Conservation (phyloP, 768 basidiomycete species). For the Amanita phalloides region DNA sequence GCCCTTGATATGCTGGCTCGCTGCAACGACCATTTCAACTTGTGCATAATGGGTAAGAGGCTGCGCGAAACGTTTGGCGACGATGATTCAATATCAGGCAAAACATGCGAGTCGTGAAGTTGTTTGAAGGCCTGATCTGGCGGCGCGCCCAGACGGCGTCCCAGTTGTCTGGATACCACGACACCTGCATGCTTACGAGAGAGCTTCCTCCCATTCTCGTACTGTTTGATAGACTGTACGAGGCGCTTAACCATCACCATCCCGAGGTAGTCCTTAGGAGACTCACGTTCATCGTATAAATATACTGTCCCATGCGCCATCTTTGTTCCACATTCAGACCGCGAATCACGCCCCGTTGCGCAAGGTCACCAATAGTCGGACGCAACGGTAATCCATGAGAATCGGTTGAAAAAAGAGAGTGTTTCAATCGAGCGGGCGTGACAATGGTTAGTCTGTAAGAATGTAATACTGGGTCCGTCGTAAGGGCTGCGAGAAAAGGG, state of each 20-base stretch:
- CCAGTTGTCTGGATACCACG: constrained; percentile 43
- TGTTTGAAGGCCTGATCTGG: constrained; percentile 26
- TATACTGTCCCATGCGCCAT: constrained; percentile 57
- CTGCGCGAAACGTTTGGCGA: constrained; percentile 44
- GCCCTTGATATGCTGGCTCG: constrained; percentile 49
- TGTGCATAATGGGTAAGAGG: constrained; percentile 51
- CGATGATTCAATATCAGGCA: constrained; percentile 57
- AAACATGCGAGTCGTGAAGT: constrained; percentile 39
- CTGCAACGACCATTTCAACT: constrained; percentile 64
- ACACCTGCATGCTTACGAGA: constrained; percentile 42
- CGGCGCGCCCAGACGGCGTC: constrained; percentile 26
- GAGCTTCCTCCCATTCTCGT: constrained; percentile 45
- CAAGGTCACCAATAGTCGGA: constrained; percentile 56
- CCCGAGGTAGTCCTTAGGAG: neutral
- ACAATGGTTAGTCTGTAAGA: constrained; percentile 48
- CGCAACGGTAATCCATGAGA: constrained; percentile 45
- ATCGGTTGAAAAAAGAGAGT: constrained; percentile 51
- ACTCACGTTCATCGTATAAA: constrained; percentile 51
- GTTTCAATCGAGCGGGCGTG: constrained; percentile 56
- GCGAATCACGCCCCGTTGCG: constrained; percentile 60
- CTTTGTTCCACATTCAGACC: constrained; percentile 56
- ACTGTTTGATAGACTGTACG: constrained; percentile 52
- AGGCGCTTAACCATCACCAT: constrained; percentile 6
- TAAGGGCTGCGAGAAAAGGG: constrained; percentile 36
- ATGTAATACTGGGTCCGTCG: constrained; percentile 56